Conservation (phyloP, 805 yeast genomes). For the Starmerella roubikii region DNA sequence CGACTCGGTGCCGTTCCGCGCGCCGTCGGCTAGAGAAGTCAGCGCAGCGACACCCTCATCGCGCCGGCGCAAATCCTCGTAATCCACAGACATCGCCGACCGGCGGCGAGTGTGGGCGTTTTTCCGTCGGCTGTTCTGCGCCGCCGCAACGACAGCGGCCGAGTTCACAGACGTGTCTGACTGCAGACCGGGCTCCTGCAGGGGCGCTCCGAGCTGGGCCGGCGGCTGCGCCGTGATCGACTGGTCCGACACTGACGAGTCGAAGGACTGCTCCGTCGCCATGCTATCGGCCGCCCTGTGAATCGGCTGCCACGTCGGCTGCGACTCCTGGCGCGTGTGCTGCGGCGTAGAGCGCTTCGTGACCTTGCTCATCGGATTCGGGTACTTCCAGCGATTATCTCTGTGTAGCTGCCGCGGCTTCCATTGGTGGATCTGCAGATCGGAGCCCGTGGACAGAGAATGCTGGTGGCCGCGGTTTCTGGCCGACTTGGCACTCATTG, state of each 20-base stretch:
- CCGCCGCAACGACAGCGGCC: constrained; percentile 12
- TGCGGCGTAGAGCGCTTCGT: not conserved
- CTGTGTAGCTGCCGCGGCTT: constrained; percentile 13
- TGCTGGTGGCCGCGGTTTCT: constrained; percentile 5
- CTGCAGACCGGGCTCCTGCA: too few species aligned
- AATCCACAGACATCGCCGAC: constrained; percentile 4
- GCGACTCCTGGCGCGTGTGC: not conserved
- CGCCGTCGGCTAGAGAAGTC: constrained; percentile 19
- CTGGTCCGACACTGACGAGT: not conserved
- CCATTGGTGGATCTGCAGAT: constrained; percentile 19
- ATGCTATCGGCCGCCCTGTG: not conserved
- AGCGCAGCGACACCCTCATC: constrained; percentile 21
- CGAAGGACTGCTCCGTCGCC: not conserved
- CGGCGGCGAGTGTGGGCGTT: constrained; percentile 12
- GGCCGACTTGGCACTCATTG: constrained; percentile 1
- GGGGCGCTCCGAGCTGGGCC: too few species aligned
- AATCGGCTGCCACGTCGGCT: too few species aligned
- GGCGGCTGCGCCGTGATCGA: too few species aligned
- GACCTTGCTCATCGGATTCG: constrained; percentile 6
- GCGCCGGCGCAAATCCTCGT: constrained; percentile 9
- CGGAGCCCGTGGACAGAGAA: constrained; percentile 12
- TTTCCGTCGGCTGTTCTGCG: constrained; percentile 12
- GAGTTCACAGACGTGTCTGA: constrained; percentile 3
- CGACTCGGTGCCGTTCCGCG: too few species aligned
- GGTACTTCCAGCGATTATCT: constrained; percentile 16